Conservation (phyloP, 495 filamentous ascomycete genomes). For the Penicillium salamii region DNA sequence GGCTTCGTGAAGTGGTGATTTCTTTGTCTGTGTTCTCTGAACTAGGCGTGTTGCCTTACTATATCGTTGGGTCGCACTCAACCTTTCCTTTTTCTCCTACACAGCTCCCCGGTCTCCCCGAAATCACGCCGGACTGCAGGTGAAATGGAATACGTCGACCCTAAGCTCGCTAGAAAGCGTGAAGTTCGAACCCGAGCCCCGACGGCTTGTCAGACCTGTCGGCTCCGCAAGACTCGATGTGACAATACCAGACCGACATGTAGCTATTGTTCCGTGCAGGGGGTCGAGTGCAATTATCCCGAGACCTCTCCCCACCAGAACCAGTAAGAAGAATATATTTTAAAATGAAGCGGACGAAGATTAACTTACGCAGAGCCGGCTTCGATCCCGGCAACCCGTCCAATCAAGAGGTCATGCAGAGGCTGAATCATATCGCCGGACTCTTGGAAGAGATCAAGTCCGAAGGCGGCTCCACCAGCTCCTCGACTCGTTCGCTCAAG, state of each 20-base stretch:
- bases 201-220: slow-evolving; percentile 30
- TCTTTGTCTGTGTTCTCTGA: slow-evolving; percentile 13
- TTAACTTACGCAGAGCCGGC: slow-evolving; percentile 6
- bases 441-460: slow-evolving; percentile 26
- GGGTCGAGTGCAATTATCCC: slow-evolving; percentile 26
- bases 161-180: slow-evolving; percentile 18
- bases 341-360: background rate
- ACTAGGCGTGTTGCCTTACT: slow-evolving; percentile 2
- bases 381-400: slow-evolving; percentile 14
- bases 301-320: slow-evolving; percentile 19
- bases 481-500: slow-evolving; percentile 17
- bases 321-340: slow-evolving; percentile 17
- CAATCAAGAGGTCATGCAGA: slow-evolving; percentile 23
- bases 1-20: slow-evolving; percentile 5
- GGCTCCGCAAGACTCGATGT: slow-evolving; percentile 29
- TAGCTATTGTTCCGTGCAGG: slow-evolving; percentile 27
- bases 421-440: slow-evolving; percentile 20
- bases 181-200: slow-evolving; percentile 28
- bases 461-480: slow-evolving; percentile 12
- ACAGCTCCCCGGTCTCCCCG: slow-evolving; percentile 19
- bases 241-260: slow-evolving; percentile 27
- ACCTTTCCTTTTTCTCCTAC: slow-evolving; percentile 2
- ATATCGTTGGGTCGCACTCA: slow-evolving; percentile 16
- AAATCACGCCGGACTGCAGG: slow-evolving; percentile 10
- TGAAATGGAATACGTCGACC: slow-evolving; percentile 17